Evolutionary conservation across 306 rosid species (phyloP).

Genomic region (Trifolium dubium): DNA sequence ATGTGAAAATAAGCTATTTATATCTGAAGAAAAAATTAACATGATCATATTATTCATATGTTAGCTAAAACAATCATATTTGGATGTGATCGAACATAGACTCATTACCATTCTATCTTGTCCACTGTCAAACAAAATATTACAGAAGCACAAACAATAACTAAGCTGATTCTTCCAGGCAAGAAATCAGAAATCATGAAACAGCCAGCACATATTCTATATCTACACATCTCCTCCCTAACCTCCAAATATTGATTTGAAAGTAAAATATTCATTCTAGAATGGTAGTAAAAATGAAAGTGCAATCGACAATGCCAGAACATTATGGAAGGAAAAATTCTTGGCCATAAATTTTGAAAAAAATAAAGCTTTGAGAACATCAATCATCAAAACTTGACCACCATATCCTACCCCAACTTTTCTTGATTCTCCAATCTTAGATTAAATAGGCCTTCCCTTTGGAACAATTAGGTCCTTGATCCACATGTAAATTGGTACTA

Average conservation of each 20-base stretch:
- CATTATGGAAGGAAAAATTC: neutral
- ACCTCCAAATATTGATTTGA: neutral
- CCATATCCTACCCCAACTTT: conserved; percentile 3
- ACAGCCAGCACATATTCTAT: neutral
- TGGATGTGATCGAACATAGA: neutral
- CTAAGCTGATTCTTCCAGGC: neutral
- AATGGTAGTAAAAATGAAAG: neutral
- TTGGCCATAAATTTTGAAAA: neutral
- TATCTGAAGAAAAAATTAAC: neutral
- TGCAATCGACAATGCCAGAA: neutral
- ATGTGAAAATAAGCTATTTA: neutral
- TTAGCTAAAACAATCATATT: neutral
- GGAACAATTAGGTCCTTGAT: conserved; percentile 77
- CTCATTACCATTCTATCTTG: neutral
- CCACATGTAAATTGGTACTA: conserved; percentile 91
- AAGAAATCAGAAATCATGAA: neutral
- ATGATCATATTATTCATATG: neutral
- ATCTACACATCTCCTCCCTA: neutral
- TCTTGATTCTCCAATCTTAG: conserved; percentile 27
- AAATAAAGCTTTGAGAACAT: neutral
- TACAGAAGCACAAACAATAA: neutral
- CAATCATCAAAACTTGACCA: conserved; percentile 9
- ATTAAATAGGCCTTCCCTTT: conserved; percentile 71
- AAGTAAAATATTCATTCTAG: neutral
- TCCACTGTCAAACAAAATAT: neutral